Base-by-base conservation (phyloP, 2,329 filamentous ascomycete genomes). In the Fusarium veterinarium region DNA sequence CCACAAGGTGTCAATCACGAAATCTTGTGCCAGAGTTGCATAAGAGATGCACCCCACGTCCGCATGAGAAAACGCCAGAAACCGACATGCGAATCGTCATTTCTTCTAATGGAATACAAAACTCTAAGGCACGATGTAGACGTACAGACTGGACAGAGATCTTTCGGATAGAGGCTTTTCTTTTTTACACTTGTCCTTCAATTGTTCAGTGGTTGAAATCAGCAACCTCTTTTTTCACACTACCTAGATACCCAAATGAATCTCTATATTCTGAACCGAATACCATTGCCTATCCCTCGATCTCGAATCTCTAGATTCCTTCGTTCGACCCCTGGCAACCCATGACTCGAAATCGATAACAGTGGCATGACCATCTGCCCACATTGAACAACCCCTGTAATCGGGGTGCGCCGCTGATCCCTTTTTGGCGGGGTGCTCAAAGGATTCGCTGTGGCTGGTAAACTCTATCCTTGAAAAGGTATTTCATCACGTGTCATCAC, bases 341-440 rank as follows among this genome's bases (percentile, higher is more conserved):
- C 66, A 69, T 69, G 66, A 59, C 59, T 62, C 58, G 38, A 64
- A 58, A 33, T 33, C 44, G 33, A 64, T 49, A 63, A 41, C 40
- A 68, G 60, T 77, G 75, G 75, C 73, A 67, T 77, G 75, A 77
- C 72, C 72, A 77, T 77, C 75, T 77, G 75, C 69, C 68, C 73
- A 75, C 70, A 42, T 61, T 68, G 41, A 48, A 35, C 19, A n/a
- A 23, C 31, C 59, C 46, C 33, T 59, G 60, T 30, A 62, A 59
- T 60, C 75, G 75, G 75, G 59, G 41, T 65, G 63, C 69, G 69
- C 75, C 75, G 75, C 53, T 63, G 56, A 40, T 31, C 48, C 42
- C 25, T 49, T 23, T 33, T 66, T 66, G 61, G 58, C 48, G 37
- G 53, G 64, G 60, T 58, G 46, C 28, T 53, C 19, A 31, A 28